Base-by-base conservation (phyloP, 2,329 filamentous ascomycete genomes). In the Trichoderma atrobrunneum region DNA sequence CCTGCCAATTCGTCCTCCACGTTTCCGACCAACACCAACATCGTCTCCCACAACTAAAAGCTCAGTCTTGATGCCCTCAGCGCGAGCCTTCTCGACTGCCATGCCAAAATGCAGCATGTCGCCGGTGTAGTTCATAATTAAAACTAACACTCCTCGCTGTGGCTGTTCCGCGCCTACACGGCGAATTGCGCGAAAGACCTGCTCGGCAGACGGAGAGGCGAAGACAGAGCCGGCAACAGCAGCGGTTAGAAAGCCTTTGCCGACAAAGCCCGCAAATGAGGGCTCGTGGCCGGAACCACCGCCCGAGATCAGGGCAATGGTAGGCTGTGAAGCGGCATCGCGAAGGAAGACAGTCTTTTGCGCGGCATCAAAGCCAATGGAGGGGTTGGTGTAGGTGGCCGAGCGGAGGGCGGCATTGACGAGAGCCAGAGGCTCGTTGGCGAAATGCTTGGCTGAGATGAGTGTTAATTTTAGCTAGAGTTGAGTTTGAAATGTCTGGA, bases 101-200 rank as follows among this genome's bases (percentile, higher is more conserved):
- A 93, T 89, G 6, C 91, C 91, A 75, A 93, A 94, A 78, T 93
- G 92, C 72, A 94, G 82, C 63, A 93, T 87, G 78, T 91, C 89
- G 14, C 89, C 89, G 0, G 91, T 93, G 77, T 93, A 93, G 78
- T 94, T 94, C 87, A 92, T 93, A 10, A 93, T 90, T 24, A 93
- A 87, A 8, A 93, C 87, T 39, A 93, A 80, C 1, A 93, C 90
- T 7, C 92, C 92, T 74, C 89, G 87, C 30, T 88, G 85, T 5
- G 73, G 74, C 72, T 75, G 72, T 18, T 74, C 68, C 2, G 86
- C 87, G 43, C 89, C 87, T 0, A 92, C 87, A 64, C 88, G 84
- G 75, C 89, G 84, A 21, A 92, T 88, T 65, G 89, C 91, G 76
- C 87, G 84, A 61, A 90, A 84, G 70, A 94, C 88, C 78, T 94